A percentile compares a stretch with the other conserved stretches of the same genome.
Evolutionary conservation across 345 rosid species (phyloP).

Genomic region (Hibiscus mutabilis): DNA sequence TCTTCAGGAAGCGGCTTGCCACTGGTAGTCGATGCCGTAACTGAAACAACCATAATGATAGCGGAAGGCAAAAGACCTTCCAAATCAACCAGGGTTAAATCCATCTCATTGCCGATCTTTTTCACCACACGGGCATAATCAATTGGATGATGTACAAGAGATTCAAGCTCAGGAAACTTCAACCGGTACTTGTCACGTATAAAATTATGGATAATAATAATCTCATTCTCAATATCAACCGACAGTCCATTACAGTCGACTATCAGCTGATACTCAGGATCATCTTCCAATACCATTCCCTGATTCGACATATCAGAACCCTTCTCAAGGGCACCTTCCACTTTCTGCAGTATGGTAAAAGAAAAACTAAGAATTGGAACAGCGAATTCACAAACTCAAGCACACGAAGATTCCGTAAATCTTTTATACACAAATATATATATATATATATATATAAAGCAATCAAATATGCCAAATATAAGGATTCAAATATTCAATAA

Average conservation of each 20-base stretch:
- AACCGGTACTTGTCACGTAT: constrained; percentile 79
- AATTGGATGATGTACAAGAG: constrained; percentile 82
- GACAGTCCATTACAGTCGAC: constrained; percentile 86
- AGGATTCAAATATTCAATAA: neutral
- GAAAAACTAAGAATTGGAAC: neutral
- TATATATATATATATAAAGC: neutral
- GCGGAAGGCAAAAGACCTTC: constrained; percentile 85
- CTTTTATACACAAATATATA: neutral
- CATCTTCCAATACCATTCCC: constrained; percentile 76
- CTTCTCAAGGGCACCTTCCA: constrained; percentile 65
- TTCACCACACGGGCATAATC: constrained; percentile 93
- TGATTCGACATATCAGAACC: constrained; percentile 51
- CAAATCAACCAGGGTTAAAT: constrained; percentile 81
- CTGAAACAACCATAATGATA: constrained; percentile 89
- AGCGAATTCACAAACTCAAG: neutral
- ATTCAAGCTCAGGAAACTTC: constrained; percentile 93
- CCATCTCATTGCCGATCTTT: constrained; percentile 82
- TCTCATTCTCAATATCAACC: constrained; percentile 88
- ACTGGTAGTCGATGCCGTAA: constrained; percentile 85
- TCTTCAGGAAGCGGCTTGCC: constrained; percentile 89
- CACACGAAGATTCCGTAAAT: neutral
- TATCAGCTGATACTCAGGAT: constrained; percentile 88
- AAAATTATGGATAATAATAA: constrained; percentile 76
- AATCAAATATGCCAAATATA: neutral
- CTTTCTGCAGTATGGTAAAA: constrained; percentile 42